Base-by-base conservation (phyloP, 805 yeast species). In the Wickerhamiella alocasiicola region DNA sequence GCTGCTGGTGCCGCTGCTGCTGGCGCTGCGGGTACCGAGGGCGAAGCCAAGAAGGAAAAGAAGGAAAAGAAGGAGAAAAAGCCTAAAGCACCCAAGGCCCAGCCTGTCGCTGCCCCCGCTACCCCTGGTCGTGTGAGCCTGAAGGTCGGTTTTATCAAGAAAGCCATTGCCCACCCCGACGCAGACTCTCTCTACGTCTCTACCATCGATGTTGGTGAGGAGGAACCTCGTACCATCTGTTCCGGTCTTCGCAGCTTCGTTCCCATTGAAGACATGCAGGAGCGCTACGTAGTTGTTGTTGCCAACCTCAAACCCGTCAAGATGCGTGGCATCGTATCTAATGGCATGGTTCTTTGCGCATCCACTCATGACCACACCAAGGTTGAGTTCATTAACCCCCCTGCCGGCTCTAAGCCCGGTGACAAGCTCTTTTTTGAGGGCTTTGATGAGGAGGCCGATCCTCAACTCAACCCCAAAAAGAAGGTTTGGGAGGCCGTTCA, bases 301-400 rank as follows among this genome's bases (percentile, higher is more conserved):
- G 95, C 96, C 53, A 93, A 93, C 70, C 74, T 91, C 65, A 91
- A 91, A 68, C 98, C 98, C 15, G 98, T 87, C 31, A 78, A 78
- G 56, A 91, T 91, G 99, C 80, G 98, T 67, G 97, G 98, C 50
- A 76, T 91, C 57, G 84, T 84, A 62, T 85, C 96, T 7, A 67
- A 76, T 39, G 99, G 95, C 39, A 91, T 91, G 99, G 97, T 91
- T 36, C 71, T 91, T 52, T 91, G 99, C 70, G 84, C 95, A 29
- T 53, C 63, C 41, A 64, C 64, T 44, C 72, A 66, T 21, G 77
- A 68, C 41, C 81, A 72, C 37, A 66, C 65, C 27, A 62, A 62
- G 24, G 95, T 91, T 44, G 97, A 91, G 65, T 85, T 91, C 55
- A 87, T 88, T 50, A 79, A 81, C 61, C 97, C 97, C 44, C 99